phyloP scores from a whole-genome alignment of 2,329 filamentous ascomycete species.

The Neonectria punicea region DNA sequence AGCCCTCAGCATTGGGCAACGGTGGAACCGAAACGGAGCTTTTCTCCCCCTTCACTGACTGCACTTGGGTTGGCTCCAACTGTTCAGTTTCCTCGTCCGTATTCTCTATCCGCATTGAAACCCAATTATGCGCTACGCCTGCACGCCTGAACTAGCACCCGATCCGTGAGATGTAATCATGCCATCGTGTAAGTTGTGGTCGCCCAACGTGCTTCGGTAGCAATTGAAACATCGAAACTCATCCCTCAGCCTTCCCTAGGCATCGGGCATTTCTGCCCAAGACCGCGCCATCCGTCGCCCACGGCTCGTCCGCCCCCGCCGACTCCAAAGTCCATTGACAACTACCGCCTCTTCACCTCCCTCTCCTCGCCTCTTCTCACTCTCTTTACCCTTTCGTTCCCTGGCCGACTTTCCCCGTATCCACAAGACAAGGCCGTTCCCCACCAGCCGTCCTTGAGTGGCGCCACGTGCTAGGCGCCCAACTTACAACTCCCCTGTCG shows the following conservation, averaged over 20 bases:
- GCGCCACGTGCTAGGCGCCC: slow-evolving; percentile 43
- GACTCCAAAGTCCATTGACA: slow-evolving; percentile 2
- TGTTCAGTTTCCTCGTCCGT: slow-evolving; percentile 5
- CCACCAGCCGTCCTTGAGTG: slow-evolving; percentile 41
- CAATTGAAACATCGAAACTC: slow-evolving; percentile 10
- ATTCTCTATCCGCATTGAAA: slow-evolving; percentile 13
- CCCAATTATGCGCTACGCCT: slow-evolving; percentile 16
- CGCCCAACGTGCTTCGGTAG: slow-evolving; percentile 18
- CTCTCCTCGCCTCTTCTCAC: slow-evolving; percentile 3
- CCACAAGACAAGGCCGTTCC: slow-evolving; percentile 30
- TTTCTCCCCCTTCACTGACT: not conserved
- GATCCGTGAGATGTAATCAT: slow-evolving; percentile 8
- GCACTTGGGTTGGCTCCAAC: not conserved
- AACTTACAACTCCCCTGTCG: slow-evolving; percentile 34
- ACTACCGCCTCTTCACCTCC: slow-evolving; percentile 2
- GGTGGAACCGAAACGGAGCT: slow-evolving; percentile 15
- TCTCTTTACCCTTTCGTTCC: slow-evolving; percentile 18
- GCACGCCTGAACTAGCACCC: not conserved
- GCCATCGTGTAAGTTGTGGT: slow-evolving; percentile 8
- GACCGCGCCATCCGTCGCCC: slow-evolving; percentile 10
- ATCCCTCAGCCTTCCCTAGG: not conserved
- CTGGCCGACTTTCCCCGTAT: slow-evolving; percentile 34
- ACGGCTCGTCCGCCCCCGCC: not conserved
- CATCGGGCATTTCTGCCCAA: slow-evolving; percentile 20
- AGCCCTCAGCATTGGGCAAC: slow-evolving; percentile 20